Conservation (phyloP, 2,329 filamentous ascomycete genomes). For the Stagonosporopsis rhizophila region DNA sequence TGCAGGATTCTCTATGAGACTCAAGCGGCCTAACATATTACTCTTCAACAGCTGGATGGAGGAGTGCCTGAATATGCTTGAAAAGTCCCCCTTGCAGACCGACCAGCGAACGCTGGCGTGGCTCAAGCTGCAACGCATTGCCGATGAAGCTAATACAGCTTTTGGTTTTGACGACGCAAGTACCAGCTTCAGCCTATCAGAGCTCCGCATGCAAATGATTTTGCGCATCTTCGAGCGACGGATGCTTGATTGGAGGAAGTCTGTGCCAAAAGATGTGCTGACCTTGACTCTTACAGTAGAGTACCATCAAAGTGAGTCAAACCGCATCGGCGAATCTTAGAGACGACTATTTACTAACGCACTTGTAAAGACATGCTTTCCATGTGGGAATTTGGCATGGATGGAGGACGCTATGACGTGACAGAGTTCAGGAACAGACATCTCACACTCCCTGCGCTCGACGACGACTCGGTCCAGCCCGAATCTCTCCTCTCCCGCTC, state of each 20-base stretch:
- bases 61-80: conserved; percentile 40
- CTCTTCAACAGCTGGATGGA: conserved; percentile 49
- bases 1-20: conserved; percentile 43
- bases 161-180: conserved; percentile 49
- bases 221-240: conserved; percentile 45
- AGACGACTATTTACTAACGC: not conserved
- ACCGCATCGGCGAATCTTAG: not conserved
- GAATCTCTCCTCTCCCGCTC: conserved; percentile 44
- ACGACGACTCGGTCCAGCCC: conserved; percentile 43
- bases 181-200: conserved; percentile 47
- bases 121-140: conserved; percentile 45
- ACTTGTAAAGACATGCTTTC: conserved; percentile 32
- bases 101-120: conserved; percentile 41
- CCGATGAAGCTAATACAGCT: conserved; percentile 47
- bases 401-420: conserved; percentile 46
- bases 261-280: conserved; percentile 40
- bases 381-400: conserved; percentile 50
- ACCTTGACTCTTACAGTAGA: conserved; percentile 39
- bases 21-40: conserved; percentile 45
- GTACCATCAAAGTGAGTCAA: conserved; percentile 33
- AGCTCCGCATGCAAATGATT: conserved; percentile 46
- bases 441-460: conserved; percentile 43
- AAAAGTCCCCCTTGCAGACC: conserved; percentile 41
- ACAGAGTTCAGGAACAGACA: conserved; percentile 46
- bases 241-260: conserved; percentile 47